Percentiles rank a stretch among this genome's conserved stretches.
Evolutionary conservation across 148 eudicot species (phyloP).

Genomic region (Vaccinium darrowii): DNA sequence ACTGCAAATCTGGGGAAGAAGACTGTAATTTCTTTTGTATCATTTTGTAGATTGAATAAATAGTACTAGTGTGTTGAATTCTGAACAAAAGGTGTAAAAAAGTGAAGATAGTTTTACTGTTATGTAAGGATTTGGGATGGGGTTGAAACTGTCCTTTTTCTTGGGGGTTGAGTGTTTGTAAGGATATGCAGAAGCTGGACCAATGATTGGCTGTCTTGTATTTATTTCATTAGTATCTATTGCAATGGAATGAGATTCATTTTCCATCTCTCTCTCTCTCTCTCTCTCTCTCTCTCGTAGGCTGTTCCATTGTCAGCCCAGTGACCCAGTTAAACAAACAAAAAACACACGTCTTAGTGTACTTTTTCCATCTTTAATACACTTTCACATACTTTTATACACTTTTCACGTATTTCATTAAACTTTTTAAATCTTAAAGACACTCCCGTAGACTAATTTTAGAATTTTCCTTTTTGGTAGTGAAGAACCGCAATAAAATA

Average conservation of each 20-base stretch:
- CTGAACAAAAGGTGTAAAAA: constrained; percentile 8
- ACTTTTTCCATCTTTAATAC: too few relatives aligned
- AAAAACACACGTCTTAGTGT: too few relatives aligned
- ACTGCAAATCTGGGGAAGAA: background rate
- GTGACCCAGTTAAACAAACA: too few relatives aligned
- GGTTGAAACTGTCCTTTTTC: background rate
- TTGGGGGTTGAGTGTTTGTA: constrained; percentile 7
- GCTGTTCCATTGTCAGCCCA: too few relatives aligned
- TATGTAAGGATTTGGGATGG: background rate
- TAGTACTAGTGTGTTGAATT: background rate
- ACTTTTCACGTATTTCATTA: too few relatives aligned
- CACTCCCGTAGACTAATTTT: too few relatives aligned
- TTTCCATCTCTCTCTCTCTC: constrained; percentile 16
- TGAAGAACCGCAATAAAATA: too few relatives aligned
- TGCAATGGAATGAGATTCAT: constrained; percentile 37
- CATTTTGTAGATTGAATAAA: constrained; percentile 11
- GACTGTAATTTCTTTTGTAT: background rate
- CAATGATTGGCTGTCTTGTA: constrained; percentile 53
- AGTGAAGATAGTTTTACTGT: background rate
- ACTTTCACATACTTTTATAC: too few relatives aligned
- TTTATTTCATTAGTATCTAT: constrained; percentile 30
- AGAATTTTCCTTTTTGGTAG: too few relatives aligned
- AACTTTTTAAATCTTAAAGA: too few relatives aligned
- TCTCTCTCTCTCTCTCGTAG: background rate
- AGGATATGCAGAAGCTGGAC: constrained; percentile 29